phyloP scores from a whole-genome alignment of 176 grass and related monocot genomes.

The Zoysia japonica region DNA sequence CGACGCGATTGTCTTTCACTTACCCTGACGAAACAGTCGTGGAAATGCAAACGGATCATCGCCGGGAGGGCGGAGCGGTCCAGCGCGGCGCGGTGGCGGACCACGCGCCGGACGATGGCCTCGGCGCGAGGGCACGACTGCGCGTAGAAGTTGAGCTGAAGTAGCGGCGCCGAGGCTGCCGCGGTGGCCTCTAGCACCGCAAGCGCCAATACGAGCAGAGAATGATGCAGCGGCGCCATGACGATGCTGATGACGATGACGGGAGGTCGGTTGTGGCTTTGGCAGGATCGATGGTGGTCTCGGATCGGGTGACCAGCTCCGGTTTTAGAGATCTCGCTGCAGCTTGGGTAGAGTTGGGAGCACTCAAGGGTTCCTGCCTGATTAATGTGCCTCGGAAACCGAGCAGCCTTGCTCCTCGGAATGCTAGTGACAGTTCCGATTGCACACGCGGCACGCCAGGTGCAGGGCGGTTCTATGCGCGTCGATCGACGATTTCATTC shows the following conservation, averaged over 20 bases:
- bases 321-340: constrained; percentile 19
- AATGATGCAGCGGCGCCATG: no score
- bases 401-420: not conserved
- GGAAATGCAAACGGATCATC: constrained; percentile 36
- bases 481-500: no score
- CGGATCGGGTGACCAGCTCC: constrained; percentile 13
- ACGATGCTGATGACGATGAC: no score
- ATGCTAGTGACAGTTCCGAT: constrained; percentile 5
- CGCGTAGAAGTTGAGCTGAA: constrained; percentile 18
- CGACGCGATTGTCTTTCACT: no score
- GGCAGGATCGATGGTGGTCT: not conserved
- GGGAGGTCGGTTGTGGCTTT: not conserved
- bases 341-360: constrained; percentile 11
- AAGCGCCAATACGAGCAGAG: not conserved
- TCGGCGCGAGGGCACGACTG: constrained; percentile 21
- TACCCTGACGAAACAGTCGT: constrained; percentile 79
- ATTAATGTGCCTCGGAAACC: not conserved
- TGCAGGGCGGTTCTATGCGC: no score
- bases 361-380: constrained; percentile 19
- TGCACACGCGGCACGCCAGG: not conserved
- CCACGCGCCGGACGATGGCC: constrained; percentile 16
- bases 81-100: constrained; percentile 13
- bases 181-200: not conserved
- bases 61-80: constrained; percentile 17
- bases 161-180: not conserved